Conservation (phyloP, 2,329 filamentous ascomycete species). For the Aspergillus thermomutatus region DNA sequence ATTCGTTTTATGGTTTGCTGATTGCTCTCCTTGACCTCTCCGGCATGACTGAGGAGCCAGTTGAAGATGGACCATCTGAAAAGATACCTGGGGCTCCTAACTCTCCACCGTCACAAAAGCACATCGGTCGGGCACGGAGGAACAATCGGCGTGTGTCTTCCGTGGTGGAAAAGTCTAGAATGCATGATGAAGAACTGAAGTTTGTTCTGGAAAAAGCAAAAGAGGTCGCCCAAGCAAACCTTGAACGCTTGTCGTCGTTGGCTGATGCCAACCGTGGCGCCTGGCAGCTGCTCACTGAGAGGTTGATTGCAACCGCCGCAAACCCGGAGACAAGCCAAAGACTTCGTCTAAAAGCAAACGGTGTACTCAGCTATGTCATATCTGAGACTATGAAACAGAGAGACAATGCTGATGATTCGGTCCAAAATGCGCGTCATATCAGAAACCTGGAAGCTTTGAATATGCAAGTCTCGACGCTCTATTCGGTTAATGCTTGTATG, state of each 20-base stretch:
- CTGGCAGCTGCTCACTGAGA: conserved; percentile 66
- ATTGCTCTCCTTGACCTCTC: conserved; percentile 71
- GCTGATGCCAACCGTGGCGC: conserved; percentile 63
- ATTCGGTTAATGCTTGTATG: conserved; percentile 50
- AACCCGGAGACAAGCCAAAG: conserved; percentile 36
- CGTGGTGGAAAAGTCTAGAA: conserved; percentile 37
- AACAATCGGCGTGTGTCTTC: conserved; percentile 41
- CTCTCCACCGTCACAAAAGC: conserved; percentile 23
- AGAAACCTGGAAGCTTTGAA: conserved; percentile 66
- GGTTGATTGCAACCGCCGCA: conserved; percentile 48
- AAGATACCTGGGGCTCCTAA: conserved; percentile 51
- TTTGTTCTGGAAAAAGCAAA: conserved; percentile 69
- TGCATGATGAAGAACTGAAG: conserved; percentile 43
- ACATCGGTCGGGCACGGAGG: conserved; percentile 32
- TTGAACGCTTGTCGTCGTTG: conserved; percentile 68
- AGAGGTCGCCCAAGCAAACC: conserved; percentile 70
- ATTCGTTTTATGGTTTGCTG: conserved; percentile 74
- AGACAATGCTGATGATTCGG: conserved; percentile 40
- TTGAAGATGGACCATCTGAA: conserved; percentile 45
- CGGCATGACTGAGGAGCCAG: conserved; percentile 39
- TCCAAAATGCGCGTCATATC: conserved; percentile 63
- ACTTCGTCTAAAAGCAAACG: conserved; percentile 53
- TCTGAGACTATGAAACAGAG: conserved; percentile 43
- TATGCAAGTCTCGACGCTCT: conserved; percentile 58
- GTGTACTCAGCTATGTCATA: conserved; percentile 53